A percentile compares a stretch with the other conserved stretches of the same genome.
Conservation (phyloP, 2,329 filamentous ascomycete genomes). For the Pseudonectria buxi region DNA sequence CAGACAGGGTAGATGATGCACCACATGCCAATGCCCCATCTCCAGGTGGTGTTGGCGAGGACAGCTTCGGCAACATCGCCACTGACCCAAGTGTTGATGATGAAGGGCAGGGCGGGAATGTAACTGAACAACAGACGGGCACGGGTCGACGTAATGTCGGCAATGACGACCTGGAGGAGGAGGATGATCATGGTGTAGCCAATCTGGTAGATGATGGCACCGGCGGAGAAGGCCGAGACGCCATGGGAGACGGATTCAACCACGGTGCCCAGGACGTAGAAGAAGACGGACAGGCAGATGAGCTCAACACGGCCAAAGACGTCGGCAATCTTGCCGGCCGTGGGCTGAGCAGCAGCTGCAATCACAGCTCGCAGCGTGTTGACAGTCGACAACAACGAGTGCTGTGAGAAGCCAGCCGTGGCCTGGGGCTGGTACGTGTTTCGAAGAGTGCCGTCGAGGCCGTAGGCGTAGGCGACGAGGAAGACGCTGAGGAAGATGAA, state of each 20-base stretch:
- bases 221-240: slow-evolving; percentile 47
- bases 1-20: slow-evolving; percentile 55
- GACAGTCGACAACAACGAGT: slow-evolving; percentile 52
- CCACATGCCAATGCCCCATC: slow-evolving; percentile 61
- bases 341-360: slow-evolving; percentile 52
- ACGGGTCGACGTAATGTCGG: slow-evolving; percentile 56
- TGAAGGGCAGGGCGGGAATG: slow-evolving; percentile 51
- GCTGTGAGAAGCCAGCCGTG: slow-evolving; percentile 40
- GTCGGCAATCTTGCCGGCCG: slow-evolving; percentile 55
- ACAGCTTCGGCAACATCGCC: slow-evolving; percentile 49
- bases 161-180: slow-evolving; percentile 57
- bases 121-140: slow-evolving; percentile 60
- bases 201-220: slow-evolving; percentile 54
- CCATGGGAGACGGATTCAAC: slow-evolving; percentile 45
- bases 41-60: slow-evolving; percentile 44
- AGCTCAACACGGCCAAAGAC: slow-evolving; percentile 57
- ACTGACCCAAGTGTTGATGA: slow-evolving; percentile 60
- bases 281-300: slow-evolving; percentile 50
- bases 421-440: slow-evolving; percentile 51
- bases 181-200: slow-evolving; percentile 57
- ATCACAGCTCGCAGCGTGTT: slow-evolving; percentile 54
- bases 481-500: slow-evolving; percentile 56
- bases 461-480: slow-evolving; percentile 57
- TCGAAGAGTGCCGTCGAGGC: slow-evolving; percentile 51
- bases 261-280: slow-evolving; percentile 53